These are phyloP conservation scores for Heracleum sosnowskyi DNA, from an alignment of 129 eudicot species.

Conservation along the genomic window DNA sequence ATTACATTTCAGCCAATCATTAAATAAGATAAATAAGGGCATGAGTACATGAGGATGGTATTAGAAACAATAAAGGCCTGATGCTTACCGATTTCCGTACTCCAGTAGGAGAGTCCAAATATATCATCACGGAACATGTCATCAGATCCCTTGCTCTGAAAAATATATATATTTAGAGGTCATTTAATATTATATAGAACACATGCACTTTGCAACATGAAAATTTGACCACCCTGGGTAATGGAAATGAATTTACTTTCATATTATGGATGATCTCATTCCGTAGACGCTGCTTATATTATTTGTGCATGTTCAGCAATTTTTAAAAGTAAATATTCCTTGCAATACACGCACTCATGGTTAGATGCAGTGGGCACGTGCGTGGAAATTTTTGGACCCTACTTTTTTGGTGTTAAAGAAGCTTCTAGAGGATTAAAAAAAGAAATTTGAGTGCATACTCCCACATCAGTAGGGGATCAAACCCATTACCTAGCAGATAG, in stretches of 20 bases:
- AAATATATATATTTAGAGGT: background rate
- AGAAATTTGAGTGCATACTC: background rate
- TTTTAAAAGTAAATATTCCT: background rate
- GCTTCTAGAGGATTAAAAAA: background rate
- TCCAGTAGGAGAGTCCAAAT: slow-evolving; percentile 95
- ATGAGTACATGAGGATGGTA: background rate
- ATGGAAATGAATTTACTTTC: background rate
- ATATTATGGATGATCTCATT: background rate
- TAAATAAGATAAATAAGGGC: background rate
- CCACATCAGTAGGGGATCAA: background rate
- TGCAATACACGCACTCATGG: background rate
- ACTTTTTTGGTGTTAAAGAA: background rate
- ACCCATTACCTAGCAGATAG: background rate
- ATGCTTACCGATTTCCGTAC: slow-evolving; percentile 61
- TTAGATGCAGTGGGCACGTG: background rate
- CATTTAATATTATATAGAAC: background rate
- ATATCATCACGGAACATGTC: slow-evolving; percentile 95
- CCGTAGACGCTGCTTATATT: background rate
- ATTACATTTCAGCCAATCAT: background rate
- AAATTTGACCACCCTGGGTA: background rate
- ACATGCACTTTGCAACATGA: background rate
- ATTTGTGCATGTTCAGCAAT: background rate
- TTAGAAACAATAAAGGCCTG: background rate
- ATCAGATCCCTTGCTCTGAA: slow-evolving; percentile 72
- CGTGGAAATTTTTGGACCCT: background rate